phyloP scores from a whole-genome alignment of 169 alveolate genomes.

The Fabrea salina region DNA sequence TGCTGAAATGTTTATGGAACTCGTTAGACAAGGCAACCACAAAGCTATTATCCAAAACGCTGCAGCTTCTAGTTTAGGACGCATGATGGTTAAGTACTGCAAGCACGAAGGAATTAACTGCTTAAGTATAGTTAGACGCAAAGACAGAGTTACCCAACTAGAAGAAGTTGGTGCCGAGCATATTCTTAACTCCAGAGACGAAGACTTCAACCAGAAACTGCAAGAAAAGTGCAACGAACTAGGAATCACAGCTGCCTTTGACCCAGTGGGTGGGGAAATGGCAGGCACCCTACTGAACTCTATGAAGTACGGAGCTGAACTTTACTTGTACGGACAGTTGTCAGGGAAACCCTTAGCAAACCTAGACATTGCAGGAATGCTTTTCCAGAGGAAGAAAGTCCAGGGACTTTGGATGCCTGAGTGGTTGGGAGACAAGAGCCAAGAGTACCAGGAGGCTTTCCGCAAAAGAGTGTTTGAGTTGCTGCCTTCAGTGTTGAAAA shows the following conservation, averaged over 20 bases:
- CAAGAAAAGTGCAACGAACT: not conserved
- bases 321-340: slow-evolving; percentile 17
- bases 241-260: slow-evolving; percentile 26
- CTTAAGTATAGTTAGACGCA: slow-evolving; percentile 25
- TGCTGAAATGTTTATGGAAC: not conserved
- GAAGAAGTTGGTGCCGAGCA: slow-evolving; percentile 14
- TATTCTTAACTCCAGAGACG: not conserved
- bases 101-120: not conserved
- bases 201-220: not conserved
- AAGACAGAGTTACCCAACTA: not conserved
- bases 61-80: slow-evolving; percentile 12
- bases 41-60: slow-evolving; percentile 16
- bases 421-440: not conserved
- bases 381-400: not conserved
- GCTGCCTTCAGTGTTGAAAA: not conserved
- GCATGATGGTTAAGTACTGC: slow-evolving; percentile 1
- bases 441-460: not conserved
- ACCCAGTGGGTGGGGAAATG: slow-evolving; percentile 22
- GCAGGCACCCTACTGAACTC: not conserved
- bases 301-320: not conserved
- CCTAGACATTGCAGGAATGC: not conserved
- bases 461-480: not conserved
- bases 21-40: not conserved
- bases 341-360: not conserved
- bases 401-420: slow-evolving; percentile 9